Conservation (phyloP, 164 flowering plant genomes). For the Dillenia suffruticosa region DNA sequence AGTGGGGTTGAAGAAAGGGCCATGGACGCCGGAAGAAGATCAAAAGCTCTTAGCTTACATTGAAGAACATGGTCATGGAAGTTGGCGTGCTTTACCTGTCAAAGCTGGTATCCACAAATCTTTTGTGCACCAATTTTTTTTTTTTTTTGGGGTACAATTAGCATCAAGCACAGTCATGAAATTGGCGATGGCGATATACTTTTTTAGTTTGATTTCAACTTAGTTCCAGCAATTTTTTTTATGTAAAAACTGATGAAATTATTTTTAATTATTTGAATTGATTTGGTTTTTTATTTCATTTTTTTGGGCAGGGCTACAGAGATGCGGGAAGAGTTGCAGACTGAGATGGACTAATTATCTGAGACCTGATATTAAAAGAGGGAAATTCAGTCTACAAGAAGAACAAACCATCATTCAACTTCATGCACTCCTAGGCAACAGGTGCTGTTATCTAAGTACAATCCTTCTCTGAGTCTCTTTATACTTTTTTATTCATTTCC, state of each 20-base stretch:
- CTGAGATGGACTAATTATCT: constrained; percentile 93
- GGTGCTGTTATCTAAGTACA: constrained; percentile 30
- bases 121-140: background rate
- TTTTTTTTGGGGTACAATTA: background rate
- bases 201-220: background rate
- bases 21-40: constrained; percentile 98
- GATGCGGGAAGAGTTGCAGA: constrained; percentile 96
- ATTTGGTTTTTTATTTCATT: background rate
- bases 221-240: background rate
- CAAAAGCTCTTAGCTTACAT: constrained; percentile 91
- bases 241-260: background rate
- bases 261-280: background rate
- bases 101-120: constrained; percentile 62
- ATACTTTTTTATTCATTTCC: background rate
- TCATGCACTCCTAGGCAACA: constrained; percentile 95
- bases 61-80: constrained; percentile 94
- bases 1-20: constrained; percentile 90
- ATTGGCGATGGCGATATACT: no score
- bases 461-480: background rate
- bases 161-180: background rate
- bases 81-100: constrained; percentile 86
- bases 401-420: constrained; percentile 96
- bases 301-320: constrained; percentile 55
- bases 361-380: constrained; percentile 92
- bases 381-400: constrained; percentile 85